Base-by-base conservation (phyloP, 768 basidiomycete genomes). In the Coprinopsis cinerea region DNA sequence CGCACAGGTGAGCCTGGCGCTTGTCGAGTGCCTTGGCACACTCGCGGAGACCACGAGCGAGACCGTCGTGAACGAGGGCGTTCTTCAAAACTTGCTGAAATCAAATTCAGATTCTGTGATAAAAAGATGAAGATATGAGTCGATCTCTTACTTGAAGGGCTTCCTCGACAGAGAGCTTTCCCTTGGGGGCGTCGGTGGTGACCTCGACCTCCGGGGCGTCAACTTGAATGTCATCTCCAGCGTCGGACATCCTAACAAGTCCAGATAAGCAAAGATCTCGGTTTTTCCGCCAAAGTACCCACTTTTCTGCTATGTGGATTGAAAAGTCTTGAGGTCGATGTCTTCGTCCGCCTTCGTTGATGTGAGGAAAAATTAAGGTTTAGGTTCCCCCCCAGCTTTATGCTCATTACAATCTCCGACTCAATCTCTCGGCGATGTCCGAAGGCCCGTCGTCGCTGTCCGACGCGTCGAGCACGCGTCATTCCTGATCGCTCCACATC, bases 21-120 rank as follows among this genome's bases (percentile, higher is more conserved):
- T 93, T 96, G 81, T 99, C 95, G 59, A 99, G 80, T 53, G 95
- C 91, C 79, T 99, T 99, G 65, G 95, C 88, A 64, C 83, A 87
- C 77, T 99, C 95, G 58, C 94, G 91, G 57, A 99, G 87, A 71
- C 95, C 95, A 57, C 95, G 90, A 53, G 95, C 92, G 54, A 99
- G 92, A 64, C 95, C 94, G 66, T 99, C 95, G 75, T 97, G 94
- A 57, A 93, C 85, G 61, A 99, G 85, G 51, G 95, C 91, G 65
- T 92, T 96, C 82, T 98, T 99, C 81, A 99, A 77, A 57, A 99
- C 95, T 88, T 95, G 88, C 88, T 97, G 66, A 47, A 67, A 25
- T 17, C 47, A 23, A 58, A 43, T 48, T 26, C 17, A 50, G 50
- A 48, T 15, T 18, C 22, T 43, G 30, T 11, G 41, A 13, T 3